Evolutionary conservation across 331 rosid genomes (phyloP).

Genomic region (Malus hybrid): DNA sequence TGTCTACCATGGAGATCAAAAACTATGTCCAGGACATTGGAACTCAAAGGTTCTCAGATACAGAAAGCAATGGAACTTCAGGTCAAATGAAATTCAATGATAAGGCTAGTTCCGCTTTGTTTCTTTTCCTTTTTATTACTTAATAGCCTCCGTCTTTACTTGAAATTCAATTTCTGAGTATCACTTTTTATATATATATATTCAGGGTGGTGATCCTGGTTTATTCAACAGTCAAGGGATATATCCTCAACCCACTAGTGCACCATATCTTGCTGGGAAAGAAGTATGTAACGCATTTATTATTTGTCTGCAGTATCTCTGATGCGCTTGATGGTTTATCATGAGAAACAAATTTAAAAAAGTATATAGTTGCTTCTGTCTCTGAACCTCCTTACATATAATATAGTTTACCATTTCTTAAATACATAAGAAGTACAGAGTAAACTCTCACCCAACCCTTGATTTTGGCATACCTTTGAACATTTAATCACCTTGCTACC

Average conservation of each 20-base stretch:
- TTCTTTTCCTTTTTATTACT: background rate
- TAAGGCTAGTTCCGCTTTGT: conserved; percentile 62
- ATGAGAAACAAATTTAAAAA: background rate
- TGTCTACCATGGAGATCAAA: conserved; percentile 72
- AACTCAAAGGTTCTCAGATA: conserved; percentile 69
- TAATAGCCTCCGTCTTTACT: background rate
- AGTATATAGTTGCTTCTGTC: background rate
- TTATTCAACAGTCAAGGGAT: conserved; percentile 84
- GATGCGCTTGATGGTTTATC: background rate
- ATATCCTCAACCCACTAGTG: conserved; percentile 79
- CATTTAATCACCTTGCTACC: background rate
- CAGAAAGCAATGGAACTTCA: conserved; percentile 48
- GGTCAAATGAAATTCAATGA: conserved; percentile 70
- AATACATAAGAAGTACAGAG: background rate
- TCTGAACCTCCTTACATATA: background rate
- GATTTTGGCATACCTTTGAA: background rate
- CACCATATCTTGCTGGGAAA: conserved; percentile 67
- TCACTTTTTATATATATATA: conserved; percentile 22
- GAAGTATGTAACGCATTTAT: conserved; percentile 47
- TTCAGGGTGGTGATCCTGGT: conserved; percentile 68
- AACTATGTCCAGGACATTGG: conserved; percentile 70
- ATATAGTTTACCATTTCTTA: background rate
- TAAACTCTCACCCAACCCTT: background rate
- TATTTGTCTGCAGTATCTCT: conserved; percentile 4
- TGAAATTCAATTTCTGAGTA: background rate